These are phyloP conservation scores for Pueraria montana DNA, from an alignment of 306 rosid species.

Conservation along the genomic window DNA sequence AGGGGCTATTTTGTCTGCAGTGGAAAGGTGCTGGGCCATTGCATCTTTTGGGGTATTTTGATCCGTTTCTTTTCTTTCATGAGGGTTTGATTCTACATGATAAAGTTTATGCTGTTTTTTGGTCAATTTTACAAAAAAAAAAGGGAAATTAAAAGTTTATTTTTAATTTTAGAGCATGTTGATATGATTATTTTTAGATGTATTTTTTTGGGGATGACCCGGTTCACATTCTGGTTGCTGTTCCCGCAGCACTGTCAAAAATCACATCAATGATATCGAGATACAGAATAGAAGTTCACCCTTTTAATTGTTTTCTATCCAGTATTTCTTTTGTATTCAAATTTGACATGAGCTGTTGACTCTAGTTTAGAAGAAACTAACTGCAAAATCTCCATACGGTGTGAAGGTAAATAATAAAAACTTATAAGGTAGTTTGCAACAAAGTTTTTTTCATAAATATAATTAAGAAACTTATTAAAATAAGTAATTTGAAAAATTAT, in stretches of 20 bases:
- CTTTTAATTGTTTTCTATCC: background rate
- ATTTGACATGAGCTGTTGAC: too few relatives aligned
- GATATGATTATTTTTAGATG: slow-evolving; percentile 35
- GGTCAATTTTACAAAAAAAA: slow-evolving; percentile 64
- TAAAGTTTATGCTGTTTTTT: slow-evolving; percentile 72
- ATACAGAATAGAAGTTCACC: background rate
- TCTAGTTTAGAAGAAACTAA: background rate
- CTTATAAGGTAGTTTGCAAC: background rate
- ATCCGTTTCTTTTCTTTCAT: slow-evolving; percentile 60
- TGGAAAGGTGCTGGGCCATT: slow-evolving; percentile 72
- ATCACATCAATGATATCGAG: slow-evolving; percentile 16
- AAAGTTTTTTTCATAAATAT: background rate
- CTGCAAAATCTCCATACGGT: background rate
- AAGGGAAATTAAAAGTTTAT: slow-evolving; percentile 59
- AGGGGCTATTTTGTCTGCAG: slow-evolving; percentile 77
- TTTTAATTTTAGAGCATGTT: slow-evolving; percentile 49
- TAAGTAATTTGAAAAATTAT: background rate
- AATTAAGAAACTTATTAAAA: background rate
- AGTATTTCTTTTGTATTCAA: background rate
- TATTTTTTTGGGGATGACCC: background rate
- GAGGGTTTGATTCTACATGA: slow-evolving; percentile 74
- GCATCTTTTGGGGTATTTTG: slow-evolving; percentile 83
- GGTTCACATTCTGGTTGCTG: background rate
- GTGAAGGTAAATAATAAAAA: background rate
- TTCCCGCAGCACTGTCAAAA: background rate